A percentile compares a stretch with the other conserved stretches of the same genome.
Conservation (phyloP, 2,329 filamentous ascomycete genomes). For the Xylaria digitata region DNA sequence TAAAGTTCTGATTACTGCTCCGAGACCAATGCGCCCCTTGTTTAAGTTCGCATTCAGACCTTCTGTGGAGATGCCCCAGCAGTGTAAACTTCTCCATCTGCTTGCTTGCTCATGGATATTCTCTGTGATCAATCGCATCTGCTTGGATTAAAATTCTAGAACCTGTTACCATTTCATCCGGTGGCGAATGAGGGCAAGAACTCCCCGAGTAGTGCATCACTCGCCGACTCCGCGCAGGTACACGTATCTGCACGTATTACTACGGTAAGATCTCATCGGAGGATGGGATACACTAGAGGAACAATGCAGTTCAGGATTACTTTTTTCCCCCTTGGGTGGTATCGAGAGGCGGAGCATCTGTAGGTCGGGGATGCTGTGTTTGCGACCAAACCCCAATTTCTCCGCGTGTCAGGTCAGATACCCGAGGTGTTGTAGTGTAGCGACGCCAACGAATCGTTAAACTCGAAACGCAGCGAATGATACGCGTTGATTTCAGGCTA, state of each 20-base stretch:
- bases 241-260: conserved; percentile 10
- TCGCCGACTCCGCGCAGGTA: conserved; percentile 19
- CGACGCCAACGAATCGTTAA: conserved; percentile 5
- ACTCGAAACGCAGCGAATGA: conserved; percentile 9
- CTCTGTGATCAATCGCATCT: background rate
- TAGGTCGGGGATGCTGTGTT: conserved; percentile 1
- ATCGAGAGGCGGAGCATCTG: conserved; percentile 6
- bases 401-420: conserved; percentile 26
- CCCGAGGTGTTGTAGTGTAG: background rate
- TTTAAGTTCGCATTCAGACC: background rate
- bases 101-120: conserved; percentile 3
- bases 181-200: background rate
- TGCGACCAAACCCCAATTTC: conserved; percentile 15
- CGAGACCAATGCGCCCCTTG: conserved; percentile 2
- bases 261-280: conserved; percentile 6
- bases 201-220: conserved; percentile 11
- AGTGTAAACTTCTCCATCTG: background rate
- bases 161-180: background rate
- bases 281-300: conserved; percentile 1
- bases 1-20: conserved; percentile 13
- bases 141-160: background rate
- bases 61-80: conserved; percentile 2
- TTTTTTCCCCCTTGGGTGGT: conserved; percentile 1
- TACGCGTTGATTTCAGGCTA: conserved; percentile 9
- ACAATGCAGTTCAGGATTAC: background rate